Conservation (phyloP, 257 asterid genomes). For the Plantago elongata region DNA sequence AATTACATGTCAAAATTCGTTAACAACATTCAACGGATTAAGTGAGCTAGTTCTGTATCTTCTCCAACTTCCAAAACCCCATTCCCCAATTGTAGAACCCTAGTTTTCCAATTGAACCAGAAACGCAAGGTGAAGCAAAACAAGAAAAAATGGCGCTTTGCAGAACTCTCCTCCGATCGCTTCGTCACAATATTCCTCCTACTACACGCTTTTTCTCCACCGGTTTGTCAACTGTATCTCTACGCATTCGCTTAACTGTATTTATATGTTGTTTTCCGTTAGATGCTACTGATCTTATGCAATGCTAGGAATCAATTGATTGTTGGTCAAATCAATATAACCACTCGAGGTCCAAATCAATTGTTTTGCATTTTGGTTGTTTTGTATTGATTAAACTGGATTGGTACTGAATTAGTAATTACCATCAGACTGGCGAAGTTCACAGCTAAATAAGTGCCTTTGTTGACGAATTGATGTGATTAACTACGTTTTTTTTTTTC, state of each 20-base stretch:
- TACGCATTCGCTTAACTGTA: not conserved
- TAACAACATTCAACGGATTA: too few species aligned
- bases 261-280: not conserved
- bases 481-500: too few species aligned
- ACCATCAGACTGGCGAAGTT: not conserved
- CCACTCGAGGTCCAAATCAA: too few species aligned
- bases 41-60: too few species aligned
- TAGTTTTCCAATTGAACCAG: not conserved
- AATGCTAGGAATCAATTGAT: not conserved
- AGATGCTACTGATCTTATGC: not conserved
- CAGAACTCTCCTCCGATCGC: constrained; percentile 34
- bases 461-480: too few species aligned
- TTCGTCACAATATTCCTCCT: constrained; percentile 18
- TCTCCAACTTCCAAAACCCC: constrained; percentile 17
- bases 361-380: not conserved
- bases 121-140: not conserved
- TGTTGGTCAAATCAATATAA: too few species aligned
- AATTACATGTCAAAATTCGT: too few species aligned
- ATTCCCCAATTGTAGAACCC: constrained; percentile 9
- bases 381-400: not conserved
- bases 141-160: constrained; percentile 32
- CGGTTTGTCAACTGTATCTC: constrained; percentile 21
- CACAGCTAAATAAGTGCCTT: not conserved
- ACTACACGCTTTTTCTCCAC: constrained; percentile 32
- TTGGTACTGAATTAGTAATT: not conserved